Percentiles rank a stretch among this genome's conserved stretches.
phyloP scores from a whole-genome alignment of 1,139 yeast species.

The Torulaspora globosa region DNA sequence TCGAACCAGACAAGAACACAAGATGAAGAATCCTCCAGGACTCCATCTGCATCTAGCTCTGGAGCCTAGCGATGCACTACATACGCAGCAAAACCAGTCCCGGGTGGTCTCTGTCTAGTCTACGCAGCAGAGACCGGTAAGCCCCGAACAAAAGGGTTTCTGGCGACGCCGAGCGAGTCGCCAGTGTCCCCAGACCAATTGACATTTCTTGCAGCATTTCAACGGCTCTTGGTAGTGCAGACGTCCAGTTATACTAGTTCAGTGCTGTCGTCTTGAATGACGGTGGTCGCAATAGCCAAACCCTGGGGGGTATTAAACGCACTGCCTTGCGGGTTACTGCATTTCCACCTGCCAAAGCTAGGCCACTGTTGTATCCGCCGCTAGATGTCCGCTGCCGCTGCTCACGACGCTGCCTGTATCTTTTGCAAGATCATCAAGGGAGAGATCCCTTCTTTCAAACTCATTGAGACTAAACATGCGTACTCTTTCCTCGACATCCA shows the following conservation, averaged over 20 bases:
- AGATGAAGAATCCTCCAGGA: neutral
- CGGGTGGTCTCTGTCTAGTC: neutral
- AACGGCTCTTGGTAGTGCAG: neutral
- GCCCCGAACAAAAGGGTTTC: neutral
- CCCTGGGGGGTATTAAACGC: neutral
- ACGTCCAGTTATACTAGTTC: neutral
- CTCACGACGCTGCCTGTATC: slow-evolving; percentile 57
- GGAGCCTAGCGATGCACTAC: neutral
- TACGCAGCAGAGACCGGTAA: too few relatives aligned
- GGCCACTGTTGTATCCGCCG: too few relatives aligned
- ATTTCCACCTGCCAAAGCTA: neutral
- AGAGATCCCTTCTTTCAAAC: slow-evolving; percentile 84
- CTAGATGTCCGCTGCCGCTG: slow-evolving; percentile 11
- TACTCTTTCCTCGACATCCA: slow-evolving; percentile 88
- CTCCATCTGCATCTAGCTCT: neutral
- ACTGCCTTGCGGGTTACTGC: neutral
- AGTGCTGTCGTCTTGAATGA: slow-evolving; percentile 3
- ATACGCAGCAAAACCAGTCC: neutral
- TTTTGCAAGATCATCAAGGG: slow-evolving; percentile 92
- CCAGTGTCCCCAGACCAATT: neutral
- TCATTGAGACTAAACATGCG: slow-evolving; percentile 73
- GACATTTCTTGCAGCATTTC: neutral
- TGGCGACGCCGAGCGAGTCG: neutral
- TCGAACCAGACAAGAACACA: neutral
- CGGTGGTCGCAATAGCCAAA: neutral